Conservation (phyloP, 345 rosid species). For the Citrus sinensis region DVS_A1.0 CM039163.1:47864501-47865000, state of each 20-base stretch:
- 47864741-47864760: constrained; percentile 15
- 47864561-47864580: constrained; percentile 13
- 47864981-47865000: constrained; percentile 41
- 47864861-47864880: constrained; percentile 57
- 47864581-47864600: constrained; percentile 9
- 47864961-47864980: constrained; percentile 51
- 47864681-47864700: constrained; percentile 38
- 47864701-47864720: constrained; percentile 29
- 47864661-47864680: constrained; percentile 49
- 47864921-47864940: constrained; percentile 48
- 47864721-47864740: constrained; percentile 53
- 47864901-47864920: constrained; percentile 60
- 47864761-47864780: too few species aligned
- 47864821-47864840: constrained; percentile 50
- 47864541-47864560: background rate
- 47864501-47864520: constrained; percentile 43
- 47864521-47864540: constrained; percentile 39
- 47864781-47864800: constrained; percentile 7
- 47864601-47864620: constrained; percentile 21
- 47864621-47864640: constrained; percentile 24
- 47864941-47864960: constrained; percentile 53
- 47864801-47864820: constrained; percentile 14
- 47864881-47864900: constrained; percentile 56
- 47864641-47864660: constrained; percentile 36
- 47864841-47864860: constrained; percentile 61